Evolutionary conservation across 2,329 filamentous ascomycete species (phyloP), one percentile per base, ranked within the genome.

Genomic region (Pseudocercospora cruenta): DNA sequence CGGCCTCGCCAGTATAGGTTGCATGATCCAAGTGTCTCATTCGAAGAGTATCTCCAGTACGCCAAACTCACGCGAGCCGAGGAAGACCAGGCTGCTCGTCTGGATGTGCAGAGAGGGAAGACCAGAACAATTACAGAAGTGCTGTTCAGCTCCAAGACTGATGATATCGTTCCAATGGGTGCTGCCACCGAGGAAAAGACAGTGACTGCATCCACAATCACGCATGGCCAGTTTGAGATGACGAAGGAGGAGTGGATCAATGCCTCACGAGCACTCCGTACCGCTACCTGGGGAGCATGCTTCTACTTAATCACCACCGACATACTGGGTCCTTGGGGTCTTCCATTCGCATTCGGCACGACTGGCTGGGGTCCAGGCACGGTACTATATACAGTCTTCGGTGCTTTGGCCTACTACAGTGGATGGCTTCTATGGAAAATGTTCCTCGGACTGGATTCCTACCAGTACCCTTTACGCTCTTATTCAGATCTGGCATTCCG

Each of bases 251-350:
- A 78, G 47, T 78, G 74, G 75, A 58, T 65, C 9, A 65, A 73
- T 47, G 75, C 76, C 21, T 71, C 72, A 0, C 66, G 75, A 51
- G 74, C 76, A 39, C 59, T 74, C 28, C 70, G 76, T 22, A 78
- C 75, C 16, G 76, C 76, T 3, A 75, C 70, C 4, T 76, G 74
- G 72, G 72, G 72, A 55, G 70, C 74, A 1, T 62, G 77, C 58
- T 83, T 83, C 71, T 83, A 79, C 69, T 69, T 81, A 1, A 80
- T 82, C 60, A 82, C 80, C 0, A 82, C 80, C 3, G 81, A 82
- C 61, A 77, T 80, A 26, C 72, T 80, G 0, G 79, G 79, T 5
- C 78, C 77, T 0, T 79, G 71, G 60, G 74, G 73, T 43, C 72
- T 70, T 12, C 67, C 69, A 26, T 77, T 75, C 66, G 76, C 77